Evolutionary conservation across 2,329 filamentous ascomycete genomes (phyloP), one percentile per base, ranked within the genome.

Genomic region (Phaeosphaeriaceae sp.): DNA sequence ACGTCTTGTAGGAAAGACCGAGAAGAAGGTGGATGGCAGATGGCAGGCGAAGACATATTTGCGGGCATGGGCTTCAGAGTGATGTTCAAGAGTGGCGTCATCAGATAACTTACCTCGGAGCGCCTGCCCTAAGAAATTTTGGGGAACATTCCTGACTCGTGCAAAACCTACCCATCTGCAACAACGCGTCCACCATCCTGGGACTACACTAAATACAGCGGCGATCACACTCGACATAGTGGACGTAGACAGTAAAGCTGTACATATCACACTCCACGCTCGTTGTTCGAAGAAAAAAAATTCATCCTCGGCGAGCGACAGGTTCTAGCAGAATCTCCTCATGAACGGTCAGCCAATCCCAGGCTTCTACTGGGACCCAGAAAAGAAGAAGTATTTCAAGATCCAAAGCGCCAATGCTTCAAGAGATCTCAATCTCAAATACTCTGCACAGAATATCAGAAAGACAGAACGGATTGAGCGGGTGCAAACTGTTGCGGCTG

Each of bases 341-440:
- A 32, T 80, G 79, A 77, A 79, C 58, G 70, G 74, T 30, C 74
- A 75, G 55, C 66, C 77, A 35, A 77, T 84, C n/a, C 82, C 82
- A 3, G 83, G 83, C 32, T 83, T 78, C 60, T 83, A 82, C 65
- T 84, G 73, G 60, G 81, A 84, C 60, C 63, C 69, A 32, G 79
- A 81, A 42, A 84, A 82, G 69, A 74, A 77, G 51, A 84, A 83
- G 59, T 84, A 85, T 67, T 85, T 84, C 75, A 78, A 77, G 40
- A 79, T 84, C 22, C 75, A 79, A 53, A 72, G 75, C 17, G 72
- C 78, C 26, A 75, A 50, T 8, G 61, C 65, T 15, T 79, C 71
- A 53, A 69, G 51, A 70, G 76, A 35, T 66, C 77, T 56, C 3
- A 60, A 59, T 50, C 65, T 44, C 63, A 81, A 79, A 57, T 81